Base-by-base conservation (phyloP, 2,329 filamentous ascomycete genomes). In the Bretziella fagacearum region DNA sequence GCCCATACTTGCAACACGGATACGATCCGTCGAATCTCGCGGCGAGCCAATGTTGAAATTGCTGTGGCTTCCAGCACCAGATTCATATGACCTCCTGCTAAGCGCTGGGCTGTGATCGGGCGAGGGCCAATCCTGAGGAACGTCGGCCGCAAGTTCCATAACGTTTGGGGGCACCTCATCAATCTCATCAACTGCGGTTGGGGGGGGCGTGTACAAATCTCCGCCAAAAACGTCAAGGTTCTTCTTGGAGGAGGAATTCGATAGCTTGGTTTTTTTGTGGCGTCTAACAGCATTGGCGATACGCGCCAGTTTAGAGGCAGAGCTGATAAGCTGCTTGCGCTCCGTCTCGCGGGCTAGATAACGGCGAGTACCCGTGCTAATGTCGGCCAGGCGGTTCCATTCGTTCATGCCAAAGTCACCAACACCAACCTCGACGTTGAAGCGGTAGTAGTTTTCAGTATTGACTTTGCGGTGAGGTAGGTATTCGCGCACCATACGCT, bases 321-420 rank as follows among this genome's bases (percentile, higher is more conserved):
- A 78, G 48, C 80, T 74, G 46, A 81, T 68, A 5, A 84, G 84
- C 71, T 85, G 83, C 54, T 66, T 71, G 59, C 93, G 83, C 49
- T 93, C 80, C 1, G 77, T 77, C 8, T 73, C 69, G 52, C 79
- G 79, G 6, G 70, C 67, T 46, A 98, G 73, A 59, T 96, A 98
- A 53, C 81, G 76, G 54, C 84, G 74, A 0, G 91, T 98, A 58
- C 81, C 81, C 11, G 85, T 95, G 65, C 84, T 94, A 63, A 98
- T 96, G 45, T 95, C 89, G 22, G 84, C 81, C n/a, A 96, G 66
- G 3, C 87, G 77, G 56, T 84, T 76, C 91, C 91, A 98, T 60
- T 96, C 91, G 59, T 96, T 98, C 86, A 98, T 96, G 44, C 84
- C 89, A 60, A 95, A 96, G 58, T 96, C 91, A 46, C 89, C 87